These are phyloP conservation scores for Rossbeevera mucosa DNA, from an alignment of 768 basidiomycete species.

Conservation along the genomic window DNA sequence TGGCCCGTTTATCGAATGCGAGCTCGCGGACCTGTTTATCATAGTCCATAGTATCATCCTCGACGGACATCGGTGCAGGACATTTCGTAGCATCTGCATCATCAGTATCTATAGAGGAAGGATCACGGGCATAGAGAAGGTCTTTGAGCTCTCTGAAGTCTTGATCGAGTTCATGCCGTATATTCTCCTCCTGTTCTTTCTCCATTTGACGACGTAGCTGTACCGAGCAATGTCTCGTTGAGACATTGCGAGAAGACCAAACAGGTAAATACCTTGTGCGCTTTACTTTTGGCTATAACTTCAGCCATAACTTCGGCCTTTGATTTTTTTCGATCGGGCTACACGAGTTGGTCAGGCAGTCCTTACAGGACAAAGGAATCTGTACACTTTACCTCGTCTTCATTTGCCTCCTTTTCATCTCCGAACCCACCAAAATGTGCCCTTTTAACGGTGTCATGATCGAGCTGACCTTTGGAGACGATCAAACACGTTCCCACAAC, in stretches of 20 bases:
- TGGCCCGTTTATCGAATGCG: conserved; percentile 88
- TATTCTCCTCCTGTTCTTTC: conserved; percentile 77
- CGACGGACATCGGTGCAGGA: background rate
- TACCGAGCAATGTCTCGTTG: background rate
- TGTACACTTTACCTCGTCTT: conserved; percentile 42
- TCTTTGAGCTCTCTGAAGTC: conserved; percentile 79
- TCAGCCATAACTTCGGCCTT: conserved; percentile 98
- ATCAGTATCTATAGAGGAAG: conserved; percentile 40
- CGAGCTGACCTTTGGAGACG: conserved; percentile 54
- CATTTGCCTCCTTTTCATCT: conserved; percentile 55
- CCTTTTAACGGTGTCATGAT: conserved; percentile 57
- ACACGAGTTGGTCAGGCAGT: conserved; percentile 5
- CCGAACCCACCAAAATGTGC: conserved; percentile 86
- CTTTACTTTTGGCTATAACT: conserved; percentile 95
- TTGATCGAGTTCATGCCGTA: conserved; percentile 84
- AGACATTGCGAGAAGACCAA: background rate
- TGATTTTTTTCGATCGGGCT: conserved; percentile 83
- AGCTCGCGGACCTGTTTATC: conserved; percentile 90
- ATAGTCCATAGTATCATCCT: conserved; percentile 55
- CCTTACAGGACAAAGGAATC: background rate
- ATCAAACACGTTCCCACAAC: background rate
- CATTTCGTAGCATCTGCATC: conserved; percentile 10
- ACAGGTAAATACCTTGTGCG: conserved; percentile 65
- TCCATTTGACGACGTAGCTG: conserved; percentile 87
- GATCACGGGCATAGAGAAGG: conserved; percentile 59